Evolutionary conservation across 306 rosid genomes (phyloP).

Genomic region (Fagus sylvatica): DNA sequence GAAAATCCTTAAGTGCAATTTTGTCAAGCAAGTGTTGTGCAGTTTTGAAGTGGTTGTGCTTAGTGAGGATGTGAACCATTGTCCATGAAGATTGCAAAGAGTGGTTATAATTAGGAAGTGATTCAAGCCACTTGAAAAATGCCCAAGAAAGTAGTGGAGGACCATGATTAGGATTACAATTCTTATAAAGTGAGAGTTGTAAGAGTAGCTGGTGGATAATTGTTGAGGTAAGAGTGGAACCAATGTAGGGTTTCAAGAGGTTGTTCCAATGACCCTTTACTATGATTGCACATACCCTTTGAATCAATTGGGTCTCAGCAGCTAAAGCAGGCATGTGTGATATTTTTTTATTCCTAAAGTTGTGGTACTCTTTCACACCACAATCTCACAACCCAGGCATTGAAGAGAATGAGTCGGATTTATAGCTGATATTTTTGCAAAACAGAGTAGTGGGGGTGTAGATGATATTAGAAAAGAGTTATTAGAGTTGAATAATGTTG

Average conservation of each 20-base stretch:
- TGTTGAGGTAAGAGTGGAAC: constrained; percentile 45
- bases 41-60: constrained; percentile 54
- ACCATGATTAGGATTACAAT: constrained; percentile 18
- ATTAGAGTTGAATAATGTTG: too few species aligned
- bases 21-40: constrained; percentile 77
- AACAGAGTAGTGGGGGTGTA: too few species aligned
- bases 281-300: constrained; percentile 47
- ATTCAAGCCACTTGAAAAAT: constrained; percentile 75
- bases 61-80: constrained; percentile 62
- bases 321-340: constrained; percentile 32
- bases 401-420: too few species aligned
- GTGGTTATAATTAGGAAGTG: constrained; percentile 53
- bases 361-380: too few species aligned
- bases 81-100: constrained; percentile 75
- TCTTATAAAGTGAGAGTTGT: constrained; percentile 46
- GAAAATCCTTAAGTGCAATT: constrained; percentile 59
- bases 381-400: too few species aligned
- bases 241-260: constrained; percentile 48
- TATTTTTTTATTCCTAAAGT: too few species aligned
- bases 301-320: constrained; percentile 42
- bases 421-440: too few species aligned
- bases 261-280: constrained; percentile 66
- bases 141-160: constrained; percentile 42
- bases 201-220: constrained; percentile 54
- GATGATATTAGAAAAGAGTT: too few species aligned